Conservation (phyloP, 1,284 basidiomycete genomes). For the Agroathelia rolfsii region DNA sequence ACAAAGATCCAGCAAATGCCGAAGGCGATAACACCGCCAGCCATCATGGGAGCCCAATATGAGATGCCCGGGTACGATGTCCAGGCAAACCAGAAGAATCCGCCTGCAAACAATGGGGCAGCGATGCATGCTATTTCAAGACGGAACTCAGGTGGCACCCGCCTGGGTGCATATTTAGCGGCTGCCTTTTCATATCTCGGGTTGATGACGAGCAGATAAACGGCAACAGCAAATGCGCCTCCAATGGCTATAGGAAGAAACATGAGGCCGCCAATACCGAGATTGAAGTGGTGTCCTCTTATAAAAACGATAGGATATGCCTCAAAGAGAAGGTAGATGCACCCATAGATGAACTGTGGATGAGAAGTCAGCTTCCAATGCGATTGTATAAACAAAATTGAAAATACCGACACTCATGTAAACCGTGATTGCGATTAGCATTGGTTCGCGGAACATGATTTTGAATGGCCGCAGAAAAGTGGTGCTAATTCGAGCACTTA, state of each 20-base stretch:
- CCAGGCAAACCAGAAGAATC: conserved; percentile 67
- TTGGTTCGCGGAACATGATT: conserved; percentile 67
- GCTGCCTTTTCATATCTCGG: conserved; percentile 39
- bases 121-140: conserved; percentile 45
- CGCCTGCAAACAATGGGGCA: conserved; percentile 43
- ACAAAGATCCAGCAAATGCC: conserved; percentile 51
- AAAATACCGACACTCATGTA: conserved; percentile 50
- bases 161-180: conserved; percentile 35
- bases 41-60: conserved; percentile 47
- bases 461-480: conserved; percentile 55
- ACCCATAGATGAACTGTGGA: conserved; percentile 49
- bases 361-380: conserved; percentile 3
- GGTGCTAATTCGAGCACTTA: conserved; percentile 33
- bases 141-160: conserved; percentile 60
- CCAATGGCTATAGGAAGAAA: conserved; percentile 48
- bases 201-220: conserved; percentile 42
- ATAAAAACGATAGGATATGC: conserved; percentile 52
- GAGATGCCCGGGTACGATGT: conserved; percentile 44
- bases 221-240: conserved; percentile 32
- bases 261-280: conserved; percentile 39
- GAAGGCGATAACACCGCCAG: conserved; percentile 44
- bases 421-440: conserved; percentile 60
- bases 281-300: conserved; percentile 39
- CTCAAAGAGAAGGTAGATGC: conserved; percentile 51
- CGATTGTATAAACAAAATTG: conserved; percentile 6